Conservation (phyloP, 169 alveolate species). For the Plasmodium reichenowi region DNA sequence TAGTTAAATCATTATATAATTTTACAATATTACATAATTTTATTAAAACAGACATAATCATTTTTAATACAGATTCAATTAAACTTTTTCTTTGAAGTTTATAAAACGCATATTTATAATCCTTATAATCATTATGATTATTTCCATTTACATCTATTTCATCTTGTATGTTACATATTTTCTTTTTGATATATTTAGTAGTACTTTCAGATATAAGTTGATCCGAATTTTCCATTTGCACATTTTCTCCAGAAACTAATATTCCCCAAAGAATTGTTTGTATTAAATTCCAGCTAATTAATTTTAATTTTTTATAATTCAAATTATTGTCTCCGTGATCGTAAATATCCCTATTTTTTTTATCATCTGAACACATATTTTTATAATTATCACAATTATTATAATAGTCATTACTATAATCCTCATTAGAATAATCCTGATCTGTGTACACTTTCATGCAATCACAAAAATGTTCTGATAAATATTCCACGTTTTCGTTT, state of each 20-base stretch:
- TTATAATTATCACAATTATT: background rate
- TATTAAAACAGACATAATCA: constrained; percentile 77
- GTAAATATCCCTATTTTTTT: constrained; percentile 1
- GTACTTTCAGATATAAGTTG: constrained; percentile 33
- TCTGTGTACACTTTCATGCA: constrained; percentile 13
- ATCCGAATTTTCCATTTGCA: constrained; percentile 26
- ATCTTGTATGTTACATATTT: constrained; percentile 21
- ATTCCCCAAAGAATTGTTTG: constrained; percentile 74
- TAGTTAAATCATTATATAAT: constrained; percentile 66
- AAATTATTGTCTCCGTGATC: constrained; percentile 39
- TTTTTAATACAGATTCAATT: constrained; percentile 73
- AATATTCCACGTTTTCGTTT: constrained; percentile 1
- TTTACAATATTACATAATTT: constrained; percentile 72
- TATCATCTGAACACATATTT: constrained; percentile 11
- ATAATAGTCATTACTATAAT: background rate
- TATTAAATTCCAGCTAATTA: constrained; percentile 77
- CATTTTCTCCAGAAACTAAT: constrained; percentile 74
- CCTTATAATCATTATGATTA: constrained; percentile 29
- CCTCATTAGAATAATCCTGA: constrained; percentile 10
- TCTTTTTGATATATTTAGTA: constrained; percentile 49
- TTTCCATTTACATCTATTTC: constrained; percentile 25
- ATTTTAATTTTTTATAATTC: constrained; percentile 62
- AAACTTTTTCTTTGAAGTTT: constrained; percentile 53
- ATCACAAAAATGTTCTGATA: constrained; percentile 38
- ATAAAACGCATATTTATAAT: constrained; percentile 36